Conservation (phyloP, 495 filamentous ascomycete species). For the Lineolata rhizophorae region DNA sequence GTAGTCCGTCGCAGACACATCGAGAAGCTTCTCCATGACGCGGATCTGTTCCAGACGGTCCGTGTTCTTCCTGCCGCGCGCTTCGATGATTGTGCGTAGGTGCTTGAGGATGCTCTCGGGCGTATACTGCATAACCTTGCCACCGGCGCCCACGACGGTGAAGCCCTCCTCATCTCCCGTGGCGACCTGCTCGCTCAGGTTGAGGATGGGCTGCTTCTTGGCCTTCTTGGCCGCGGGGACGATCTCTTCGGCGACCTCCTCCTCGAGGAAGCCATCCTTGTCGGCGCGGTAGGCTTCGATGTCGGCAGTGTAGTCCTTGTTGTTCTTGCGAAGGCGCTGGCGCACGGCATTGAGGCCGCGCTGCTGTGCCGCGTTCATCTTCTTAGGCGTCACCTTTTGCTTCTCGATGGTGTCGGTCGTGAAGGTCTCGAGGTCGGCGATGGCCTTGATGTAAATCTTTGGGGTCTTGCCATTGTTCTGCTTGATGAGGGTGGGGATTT, state of each 20-base stretch:
- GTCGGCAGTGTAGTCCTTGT: slow-evolving; percentile 75
- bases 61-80: slow-evolving; percentile 95
- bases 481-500: slow-evolving; percentile 57
- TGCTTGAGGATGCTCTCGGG: slow-evolving; percentile 97
- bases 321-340: slow-evolving; percentile 94
- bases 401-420: slow-evolving; percentile 86
- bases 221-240: slow-evolving; percentile 25
- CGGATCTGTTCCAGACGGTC: slow-evolving; percentile 85
- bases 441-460: slow-evolving; percentile 76
- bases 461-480: slow-evolving; percentile 43
- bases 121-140: slow-evolving; percentile 70
- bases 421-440: slow-evolving; percentile 86
- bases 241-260: slow-evolving; percentile 52
- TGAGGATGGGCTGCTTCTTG: slow-evolving; percentile 14
- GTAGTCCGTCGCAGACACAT: slow-evolving; percentile 75
- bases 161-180: slow-evolving; percentile 57
- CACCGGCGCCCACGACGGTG: slow-evolving; percentile 63
- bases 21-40: slow-evolving; percentile 88
- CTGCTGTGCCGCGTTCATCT: slow-evolving; percentile 93
- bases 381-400: slow-evolving; percentile 89
- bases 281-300: slow-evolving; percentile 73
- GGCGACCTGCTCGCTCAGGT: slow-evolving; percentile 19
- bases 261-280: slow-evolving; percentile 71
- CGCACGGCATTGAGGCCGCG: slow-evolving; percentile 90
- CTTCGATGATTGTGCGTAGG: slow-evolving; percentile 77